phyloP scores from a whole-genome alignment of 345 rosid species.

The Isatis tinctoria region DNA sequence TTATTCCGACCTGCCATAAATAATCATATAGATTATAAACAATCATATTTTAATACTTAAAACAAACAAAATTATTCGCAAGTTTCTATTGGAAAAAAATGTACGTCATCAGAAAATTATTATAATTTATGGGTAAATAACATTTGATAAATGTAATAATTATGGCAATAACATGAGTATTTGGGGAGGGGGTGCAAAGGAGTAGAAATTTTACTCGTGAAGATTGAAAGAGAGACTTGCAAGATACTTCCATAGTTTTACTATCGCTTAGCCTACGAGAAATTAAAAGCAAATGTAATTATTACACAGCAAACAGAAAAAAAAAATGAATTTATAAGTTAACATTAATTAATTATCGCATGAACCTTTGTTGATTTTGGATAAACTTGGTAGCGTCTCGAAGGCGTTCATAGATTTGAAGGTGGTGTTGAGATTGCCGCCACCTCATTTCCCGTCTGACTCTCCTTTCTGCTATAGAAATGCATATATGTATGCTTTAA shows the following conservation, averaged over 20 bases:
- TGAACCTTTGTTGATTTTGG: constrained; percentile 15
- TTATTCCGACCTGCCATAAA: not conserved
- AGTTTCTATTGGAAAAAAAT: not conserved
- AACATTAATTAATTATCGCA: not conserved
- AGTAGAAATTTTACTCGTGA: not conserved
- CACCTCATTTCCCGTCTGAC: not conserved
- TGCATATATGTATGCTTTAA: not conserved
- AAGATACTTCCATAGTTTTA: not conserved
- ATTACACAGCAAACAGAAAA: not conserved
- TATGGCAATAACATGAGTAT: too few relatives aligned
- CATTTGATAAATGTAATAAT: too few relatives aligned
- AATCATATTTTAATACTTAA: not conserved
- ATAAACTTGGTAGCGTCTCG: not conserved
- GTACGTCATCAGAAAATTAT: not conserved
- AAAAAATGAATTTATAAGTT: not conserved
- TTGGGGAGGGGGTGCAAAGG: too few relatives aligned
- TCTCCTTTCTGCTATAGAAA: not conserved
- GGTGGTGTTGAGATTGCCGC: not conserved
- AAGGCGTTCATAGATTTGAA: not conserved
- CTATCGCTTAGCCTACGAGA: not conserved
- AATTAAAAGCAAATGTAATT: not conserved
- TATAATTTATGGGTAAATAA: too few relatives aligned
- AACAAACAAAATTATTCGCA: not conserved
- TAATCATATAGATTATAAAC: not conserved
- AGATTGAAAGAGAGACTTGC: constrained; percentile 8